phyloP scores from a whole-genome alignment of 306 rosid genomes.

The Fragaria vesca region DNA sequence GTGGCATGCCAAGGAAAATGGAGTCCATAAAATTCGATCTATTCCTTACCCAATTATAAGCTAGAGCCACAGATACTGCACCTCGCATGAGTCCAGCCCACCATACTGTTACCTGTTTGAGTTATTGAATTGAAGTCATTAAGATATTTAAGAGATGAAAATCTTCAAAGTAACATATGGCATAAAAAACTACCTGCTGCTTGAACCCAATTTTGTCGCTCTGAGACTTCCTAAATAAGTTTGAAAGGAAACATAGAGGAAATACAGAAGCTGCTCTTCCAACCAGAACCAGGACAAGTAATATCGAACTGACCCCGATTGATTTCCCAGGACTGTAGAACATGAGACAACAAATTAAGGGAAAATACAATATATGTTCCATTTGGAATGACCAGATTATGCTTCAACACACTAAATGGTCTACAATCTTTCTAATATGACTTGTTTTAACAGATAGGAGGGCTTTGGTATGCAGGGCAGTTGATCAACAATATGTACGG shows the following conservation, averaged over 20 bases:
- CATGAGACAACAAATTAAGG: constrained; percentile 13
- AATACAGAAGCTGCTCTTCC: constrained; percentile 74
- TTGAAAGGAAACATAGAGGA: constrained; percentile 51
- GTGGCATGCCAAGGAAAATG: not conserved
- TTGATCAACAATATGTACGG: not conserved
- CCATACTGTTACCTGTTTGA: constrained; percentile 56
- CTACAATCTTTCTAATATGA: not conserved
- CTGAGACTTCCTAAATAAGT: constrained; percentile 41
- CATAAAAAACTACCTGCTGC: constrained; percentile 46
- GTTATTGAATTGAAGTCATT: not conserved
- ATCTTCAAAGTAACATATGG: not conserved
- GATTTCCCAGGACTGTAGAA: constrained; percentile 52
- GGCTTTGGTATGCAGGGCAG: not conserved
- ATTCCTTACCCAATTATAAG: constrained; percentile 49
- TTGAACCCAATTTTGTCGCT: constrained; percentile 47
- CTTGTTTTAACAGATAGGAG: not conserved
- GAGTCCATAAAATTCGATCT: not conserved
- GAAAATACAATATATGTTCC: not conserved
- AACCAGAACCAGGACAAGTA: constrained; percentile 50
- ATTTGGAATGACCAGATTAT: constrained; percentile 7
- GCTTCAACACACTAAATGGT: not conserved
- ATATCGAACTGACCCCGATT: constrained; percentile 37
- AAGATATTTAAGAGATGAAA: constrained; percentile 5
- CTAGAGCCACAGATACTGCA: constrained; percentile 66
- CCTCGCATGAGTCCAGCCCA: constrained; percentile 77